Percentiles rank a stretch among this genome's conserved stretches.
Conservation (phyloP, 2,329 filamentous ascomycete species). For the Tolypocladium inflatum region DNA sequence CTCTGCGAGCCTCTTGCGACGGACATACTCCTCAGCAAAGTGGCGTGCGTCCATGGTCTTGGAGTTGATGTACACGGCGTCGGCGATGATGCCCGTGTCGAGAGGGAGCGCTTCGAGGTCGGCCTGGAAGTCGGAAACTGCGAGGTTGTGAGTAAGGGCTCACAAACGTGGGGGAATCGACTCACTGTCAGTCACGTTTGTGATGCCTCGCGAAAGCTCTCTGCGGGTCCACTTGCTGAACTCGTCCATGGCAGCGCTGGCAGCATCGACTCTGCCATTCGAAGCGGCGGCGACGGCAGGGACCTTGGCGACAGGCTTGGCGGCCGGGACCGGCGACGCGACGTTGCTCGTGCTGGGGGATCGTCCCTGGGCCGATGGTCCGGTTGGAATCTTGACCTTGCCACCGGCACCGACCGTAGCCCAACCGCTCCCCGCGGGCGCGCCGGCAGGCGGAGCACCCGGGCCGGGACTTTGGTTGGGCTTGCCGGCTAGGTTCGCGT, state of each 20-base stretch:
- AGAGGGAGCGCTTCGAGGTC: conserved; percentile 66
- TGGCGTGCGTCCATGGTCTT: conserved; percentile 86
- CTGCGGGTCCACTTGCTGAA: conserved; percentile 87
- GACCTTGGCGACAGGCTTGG: conserved; percentile 43
- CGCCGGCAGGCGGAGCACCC: conserved; percentile 18
- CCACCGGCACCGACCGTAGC: conserved; percentile 91
- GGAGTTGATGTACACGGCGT: conserved; percentile 79
- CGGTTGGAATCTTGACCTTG: conserved; percentile 71
- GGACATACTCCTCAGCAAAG: conserved; percentile 90
- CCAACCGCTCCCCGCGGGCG: conserved; percentile 56
- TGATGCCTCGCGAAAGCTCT: conserved; percentile 66
- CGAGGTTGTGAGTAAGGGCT: not conserved
- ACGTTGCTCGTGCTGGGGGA: conserved; percentile 31
- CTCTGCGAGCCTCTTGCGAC: conserved; percentile 86
- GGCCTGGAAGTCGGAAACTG: conserved; percentile 73
- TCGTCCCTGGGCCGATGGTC: conserved; percentile 40
- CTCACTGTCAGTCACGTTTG: conserved; percentile 42
- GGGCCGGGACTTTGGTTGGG: conserved; percentile 28
- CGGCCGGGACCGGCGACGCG: conserved; percentile 31
- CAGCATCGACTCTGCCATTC: conserved; percentile 26
- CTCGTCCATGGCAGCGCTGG: conserved; percentile 64
- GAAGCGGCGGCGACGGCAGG: conserved; percentile 30
- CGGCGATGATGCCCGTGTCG: conserved; percentile 74
- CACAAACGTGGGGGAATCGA: conserved; percentile 21
- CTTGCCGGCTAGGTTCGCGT: conserved; percentile 90